phyloP scores from a whole-genome alignment of 495 filamentous ascomycete genomes.

The Lasiosphaeriaceae sp. region DNA sequence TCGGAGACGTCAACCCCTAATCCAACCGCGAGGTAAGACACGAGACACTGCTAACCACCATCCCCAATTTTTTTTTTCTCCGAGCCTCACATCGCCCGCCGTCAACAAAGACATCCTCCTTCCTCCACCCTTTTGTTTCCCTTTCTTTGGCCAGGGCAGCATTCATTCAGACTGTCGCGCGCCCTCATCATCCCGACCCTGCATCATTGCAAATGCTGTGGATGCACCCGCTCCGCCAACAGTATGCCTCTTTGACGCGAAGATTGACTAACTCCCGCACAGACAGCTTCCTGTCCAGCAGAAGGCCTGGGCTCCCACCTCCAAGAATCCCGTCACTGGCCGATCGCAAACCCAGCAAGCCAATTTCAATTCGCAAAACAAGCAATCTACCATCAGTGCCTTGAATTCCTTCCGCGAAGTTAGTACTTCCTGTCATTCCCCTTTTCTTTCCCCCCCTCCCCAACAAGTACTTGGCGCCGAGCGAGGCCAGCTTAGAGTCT shows the following conservation, averaged over 20 bases:
- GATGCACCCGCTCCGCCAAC: not conserved
- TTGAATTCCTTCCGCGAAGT: slow-evolving; percentile 32
- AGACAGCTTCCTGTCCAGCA: slow-evolving; percentile 39
- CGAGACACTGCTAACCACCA: slow-evolving; percentile 18
- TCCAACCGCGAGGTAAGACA: slow-evolving; percentile 34
- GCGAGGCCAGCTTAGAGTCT: too few relatives aligned
- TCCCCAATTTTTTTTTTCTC: slow-evolving; percentile 18
- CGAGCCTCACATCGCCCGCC: slow-evolving; percentile 11
- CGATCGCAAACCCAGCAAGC: slow-evolving; percentile 24
- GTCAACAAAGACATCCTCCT: not conserved
- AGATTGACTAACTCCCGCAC: slow-evolving; percentile 26
- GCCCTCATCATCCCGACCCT: slow-evolving; percentile 15
- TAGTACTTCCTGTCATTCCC: slow-evolving; percentile 9
- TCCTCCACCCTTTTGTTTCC: not conserved
- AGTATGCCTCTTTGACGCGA: slow-evolving; percentile 8
- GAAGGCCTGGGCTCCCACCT: slow-evolving; percentile 33
- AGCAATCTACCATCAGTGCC: slow-evolving; percentile 19
- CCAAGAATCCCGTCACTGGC: slow-evolving; percentile 37
- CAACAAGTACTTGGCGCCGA: not conserved
- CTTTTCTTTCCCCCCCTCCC: not conserved
- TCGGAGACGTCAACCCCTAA: slow-evolving; percentile 21
- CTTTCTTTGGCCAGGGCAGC: slow-evolving; percentile 1
- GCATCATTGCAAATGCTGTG: slow-evolving; percentile 18
- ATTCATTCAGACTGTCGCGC: slow-evolving; percentile 4
- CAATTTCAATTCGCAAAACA: slow-evolving; percentile 26